A percentile compares a stretch with the other conserved stretches of the same genome.
These are phyloP conservation scores for Fusarium austroafricanum DNA, from an alignment of 2,329 filamentous ascomycete species.

Conservation along the genomic window DNA sequence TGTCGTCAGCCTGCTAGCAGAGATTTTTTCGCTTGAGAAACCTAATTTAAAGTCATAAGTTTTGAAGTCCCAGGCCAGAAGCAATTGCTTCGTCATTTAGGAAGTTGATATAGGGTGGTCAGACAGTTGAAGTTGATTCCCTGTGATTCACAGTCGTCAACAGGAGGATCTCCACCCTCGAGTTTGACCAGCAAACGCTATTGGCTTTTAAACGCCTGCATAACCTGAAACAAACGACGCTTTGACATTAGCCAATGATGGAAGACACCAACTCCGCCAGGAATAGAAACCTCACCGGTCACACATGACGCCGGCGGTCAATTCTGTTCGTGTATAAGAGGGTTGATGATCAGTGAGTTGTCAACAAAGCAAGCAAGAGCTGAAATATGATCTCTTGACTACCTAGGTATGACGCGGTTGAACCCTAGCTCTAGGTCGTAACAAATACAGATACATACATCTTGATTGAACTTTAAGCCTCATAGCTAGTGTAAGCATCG, in stretches of 20 bases:
- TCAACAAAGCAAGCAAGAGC: not conserved
- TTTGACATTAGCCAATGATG: conserved; percentile 43
- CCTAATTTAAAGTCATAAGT: not conserved
- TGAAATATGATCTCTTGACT: not conserved
- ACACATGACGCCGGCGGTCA: not conserved
- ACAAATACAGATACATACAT: not conserved
- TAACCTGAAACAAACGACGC: conserved; percentile 53
- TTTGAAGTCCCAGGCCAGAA: not conserved
- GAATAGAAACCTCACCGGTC: conserved; percentile 43
- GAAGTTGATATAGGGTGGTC: conserved; percentile 15
- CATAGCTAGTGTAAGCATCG: not conserved
- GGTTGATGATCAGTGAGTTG: not conserved
- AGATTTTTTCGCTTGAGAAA: not conserved
- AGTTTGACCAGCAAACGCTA: conserved; percentile 22
- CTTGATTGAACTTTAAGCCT: not conserved
- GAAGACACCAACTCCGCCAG: conserved; percentile 23
- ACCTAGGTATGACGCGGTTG: too few species aligned
- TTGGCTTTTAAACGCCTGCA: conserved; percentile 49
- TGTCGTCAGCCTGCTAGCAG: not conserved
- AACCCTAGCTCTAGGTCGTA: not conserved
- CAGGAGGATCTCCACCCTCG: conserved; percentile 24
- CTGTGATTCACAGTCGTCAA: conserved; percentile 12
- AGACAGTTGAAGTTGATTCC: conserved; percentile 19
- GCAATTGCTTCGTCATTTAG: not conserved
- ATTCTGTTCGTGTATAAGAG: conserved; percentile 14